phyloP scores from a whole-genome alignment of 306 rosid species.

The Inga leiocalycina region DNA sequence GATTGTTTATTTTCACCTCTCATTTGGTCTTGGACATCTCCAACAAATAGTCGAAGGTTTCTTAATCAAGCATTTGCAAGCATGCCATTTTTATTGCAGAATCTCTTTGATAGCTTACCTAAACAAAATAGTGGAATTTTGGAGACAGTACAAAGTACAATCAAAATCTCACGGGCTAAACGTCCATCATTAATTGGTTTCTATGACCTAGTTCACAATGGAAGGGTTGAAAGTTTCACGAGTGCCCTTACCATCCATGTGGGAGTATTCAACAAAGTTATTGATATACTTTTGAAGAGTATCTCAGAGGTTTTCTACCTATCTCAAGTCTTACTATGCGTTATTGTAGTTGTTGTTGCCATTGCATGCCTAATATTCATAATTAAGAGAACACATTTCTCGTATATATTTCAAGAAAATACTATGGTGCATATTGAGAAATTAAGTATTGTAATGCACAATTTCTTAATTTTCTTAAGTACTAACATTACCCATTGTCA shows the following conservation, averaged over 20 bases:
- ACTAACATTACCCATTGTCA: not conserved
- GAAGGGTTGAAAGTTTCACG: not conserved
- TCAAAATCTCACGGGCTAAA: not conserved
- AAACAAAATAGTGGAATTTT: not conserved
- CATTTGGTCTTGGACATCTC: not conserved
- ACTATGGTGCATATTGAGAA: not conserved
- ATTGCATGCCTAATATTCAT: not conserved
- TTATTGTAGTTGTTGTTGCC: not conserved
- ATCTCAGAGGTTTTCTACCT: not conserved
- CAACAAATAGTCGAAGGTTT: not conserved
- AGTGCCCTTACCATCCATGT: not conserved
- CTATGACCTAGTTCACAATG: not conserved
- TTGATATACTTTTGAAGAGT: not conserved
- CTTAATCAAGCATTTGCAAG: not conserved
- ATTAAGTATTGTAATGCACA: not conserved
- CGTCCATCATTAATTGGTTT: not conserved
- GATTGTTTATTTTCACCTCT: not conserved
- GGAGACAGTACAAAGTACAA: not conserved
- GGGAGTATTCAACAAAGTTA: not conserved
- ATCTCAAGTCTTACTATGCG: not conserved
- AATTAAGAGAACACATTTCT: not conserved
- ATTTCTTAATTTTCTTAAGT: not conserved
- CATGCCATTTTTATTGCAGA: not conserved
- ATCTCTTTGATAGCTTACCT: not conserved
- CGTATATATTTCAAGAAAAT: not conserved